These are phyloP conservation scores for Bertia moriformis DNA, from an alignment of 2,329 filamentous ascomycete species.

Conservation along the genomic window DNA sequence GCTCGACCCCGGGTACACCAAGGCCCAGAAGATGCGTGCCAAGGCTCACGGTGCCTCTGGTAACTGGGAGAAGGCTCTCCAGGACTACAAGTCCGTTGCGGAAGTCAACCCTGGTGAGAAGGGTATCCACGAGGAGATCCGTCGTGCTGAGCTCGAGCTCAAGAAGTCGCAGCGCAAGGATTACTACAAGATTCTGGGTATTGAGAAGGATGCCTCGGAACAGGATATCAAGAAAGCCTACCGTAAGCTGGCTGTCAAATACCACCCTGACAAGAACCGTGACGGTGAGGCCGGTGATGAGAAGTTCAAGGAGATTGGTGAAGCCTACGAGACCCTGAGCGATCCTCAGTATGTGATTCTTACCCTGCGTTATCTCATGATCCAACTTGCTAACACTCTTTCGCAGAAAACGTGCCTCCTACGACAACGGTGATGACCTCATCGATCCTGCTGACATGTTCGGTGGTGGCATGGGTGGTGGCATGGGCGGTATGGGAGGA, in stretches of 20 bases:
- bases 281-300: conserved; percentile 72
- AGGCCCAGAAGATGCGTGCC: conserved; percentile 86
- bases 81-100: conserved; percentile 74
- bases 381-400: not conserved
- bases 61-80: conserved; percentile 81
- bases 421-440: conserved; percentile 85
- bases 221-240: conserved; percentile 92
- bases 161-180: conserved; percentile 98
- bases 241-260: conserved; percentile 79
- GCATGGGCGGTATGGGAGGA: not conserved
- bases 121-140: conserved; percentile 68
- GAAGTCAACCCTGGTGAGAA: conserved; percentile 74
- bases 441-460: conserved; percentile 82
- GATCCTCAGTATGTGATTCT: conserved; percentile 66
- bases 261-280: conserved; percentile 96
- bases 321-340: conserved; percentile 90
- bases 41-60: conserved; percentile 76
- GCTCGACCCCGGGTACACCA: conserved; percentile 72
- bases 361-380: conserved; percentile 1
- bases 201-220: conserved; percentile 74
- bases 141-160: conserved; percentile 79
- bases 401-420: conserved; percentile 67
- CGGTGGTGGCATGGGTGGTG: conserved; percentile 28
- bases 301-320: conserved; percentile 93
- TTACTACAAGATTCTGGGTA: conserved; percentile 91